phyloP scores from a whole-genome alignment of 2,329 filamentous ascomycete genomes.

The Neonectria hederae region DNA sequence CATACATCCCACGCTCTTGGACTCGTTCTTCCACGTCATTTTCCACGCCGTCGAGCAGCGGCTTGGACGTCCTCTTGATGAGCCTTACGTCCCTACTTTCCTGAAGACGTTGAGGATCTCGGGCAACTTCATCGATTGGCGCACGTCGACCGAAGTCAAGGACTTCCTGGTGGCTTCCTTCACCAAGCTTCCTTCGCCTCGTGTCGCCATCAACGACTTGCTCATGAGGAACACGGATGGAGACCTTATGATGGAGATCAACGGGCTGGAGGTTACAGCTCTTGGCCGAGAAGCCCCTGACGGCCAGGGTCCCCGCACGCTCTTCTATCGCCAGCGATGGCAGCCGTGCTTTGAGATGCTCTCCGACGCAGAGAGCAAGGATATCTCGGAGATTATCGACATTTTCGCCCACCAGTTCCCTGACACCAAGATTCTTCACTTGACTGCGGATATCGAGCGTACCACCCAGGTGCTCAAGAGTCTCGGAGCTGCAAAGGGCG shows the following conservation, averaged over 20 bases:
- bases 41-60: constrained; percentile 39
- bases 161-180: constrained; percentile 34
- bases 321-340: constrained; percentile 39
- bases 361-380: constrained; percentile 22
- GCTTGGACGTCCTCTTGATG: constrained; percentile 34
- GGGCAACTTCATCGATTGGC: constrained; percentile 34
- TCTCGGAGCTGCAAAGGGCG: constrained; percentile 28
- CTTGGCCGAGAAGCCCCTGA: constrained; percentile 33
- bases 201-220: constrained; percentile 39
- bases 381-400: constrained; percentile 30
- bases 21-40: constrained; percentile 41
- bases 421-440: constrained; percentile 36
- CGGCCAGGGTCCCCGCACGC: constrained; percentile 31
- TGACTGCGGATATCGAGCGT: constrained; percentile 29
- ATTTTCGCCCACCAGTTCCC: constrained; percentile 40
- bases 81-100: constrained; percentile 41
- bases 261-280: constrained; percentile 35
- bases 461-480: constrained; percentile 22
- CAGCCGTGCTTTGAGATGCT: constrained; percentile 39
- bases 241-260: constrained; percentile 37
- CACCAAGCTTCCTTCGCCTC: constrained; percentile 37
- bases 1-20: constrained; percentile 37
- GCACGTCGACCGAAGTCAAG: constrained; percentile 19
- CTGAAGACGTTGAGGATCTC: constrained; percentile 35
- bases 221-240: constrained; percentile 32